Evolutionary conservation across 352 stramenopile species (phyloP).

Genomic region (Aphanomyces stellatus): DNA sequence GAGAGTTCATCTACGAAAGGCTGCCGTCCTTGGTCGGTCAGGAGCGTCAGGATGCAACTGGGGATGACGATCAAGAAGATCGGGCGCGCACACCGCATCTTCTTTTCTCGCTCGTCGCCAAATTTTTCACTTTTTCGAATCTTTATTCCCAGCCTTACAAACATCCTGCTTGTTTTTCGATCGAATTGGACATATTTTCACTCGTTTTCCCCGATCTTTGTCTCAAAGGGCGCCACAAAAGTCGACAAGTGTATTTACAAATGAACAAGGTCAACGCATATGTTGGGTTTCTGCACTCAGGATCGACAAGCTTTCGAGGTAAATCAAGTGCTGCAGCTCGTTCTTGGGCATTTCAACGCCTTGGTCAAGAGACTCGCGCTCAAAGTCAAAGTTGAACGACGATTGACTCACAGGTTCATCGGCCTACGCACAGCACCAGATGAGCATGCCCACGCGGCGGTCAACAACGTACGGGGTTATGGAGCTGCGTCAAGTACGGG

Average conservation of each 20-base stretch:
- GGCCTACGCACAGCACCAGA: slow-evolving; percentile 26
- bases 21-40: background rate
- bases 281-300: slow-evolving; percentile 1
- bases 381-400: slow-evolving; percentile 82
- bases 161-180: too few species aligned
- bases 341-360: slow-evolving; percentile 80
- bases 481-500: slow-evolving; percentile 84
- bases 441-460: background rate
- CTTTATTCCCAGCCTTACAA: too few species aligned
- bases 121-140: background rate
- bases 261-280: background rate
- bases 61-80: background rate
- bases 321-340: slow-evolving; percentile 73
- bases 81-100: too few species aligned
- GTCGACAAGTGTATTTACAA: too few species aligned
- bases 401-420: slow-evolving; percentile 79
- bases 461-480: slow-evolving; percentile 67
- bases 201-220: too few species aligned
- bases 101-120: background rate
- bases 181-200: too few species aligned
- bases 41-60: background rate
- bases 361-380: slow-evolving; percentile 70
- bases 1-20: background rate
- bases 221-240: too few species aligned
- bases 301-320: slow-evolving; percentile 57